Conservation (phyloP, 805 yeast genomes). For the Ogataea paradorogensis region DNA sequence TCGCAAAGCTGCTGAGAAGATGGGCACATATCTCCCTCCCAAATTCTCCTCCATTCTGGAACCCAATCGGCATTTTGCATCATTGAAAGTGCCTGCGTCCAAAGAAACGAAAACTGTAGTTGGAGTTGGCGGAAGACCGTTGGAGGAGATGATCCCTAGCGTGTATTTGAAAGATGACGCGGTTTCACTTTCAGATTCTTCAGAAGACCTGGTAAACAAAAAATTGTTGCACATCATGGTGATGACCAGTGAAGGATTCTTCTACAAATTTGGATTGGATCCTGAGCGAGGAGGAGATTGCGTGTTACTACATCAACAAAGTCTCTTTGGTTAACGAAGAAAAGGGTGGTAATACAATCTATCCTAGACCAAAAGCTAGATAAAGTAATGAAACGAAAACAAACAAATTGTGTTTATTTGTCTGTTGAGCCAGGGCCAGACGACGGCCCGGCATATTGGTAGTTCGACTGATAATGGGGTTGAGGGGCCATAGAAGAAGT, state of each 20-base stretch:
- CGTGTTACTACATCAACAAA: constrained; percentile 61
- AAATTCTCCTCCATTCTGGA: constrained; percentile 84
- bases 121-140: constrained; percentile 41
- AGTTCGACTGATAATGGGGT: constrained; percentile 18
- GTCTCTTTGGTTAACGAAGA: constrained; percentile 15
- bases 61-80: constrained; percentile 92
- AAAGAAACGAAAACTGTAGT: constrained; percentile 46
- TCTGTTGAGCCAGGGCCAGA: constrained; percentile 9
- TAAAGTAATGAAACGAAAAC: constrained; percentile 1
- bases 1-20: constrained; percentile 77
- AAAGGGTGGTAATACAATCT: constrained; percentile 11
- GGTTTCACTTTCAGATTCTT: constrained; percentile 16
- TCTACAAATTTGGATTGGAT: constrained; percentile 81
- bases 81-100: constrained; percentile 45
- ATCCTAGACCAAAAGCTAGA: constrained; percentile 8
- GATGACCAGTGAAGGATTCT: constrained; percentile 82
- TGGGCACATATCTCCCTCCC: constrained; percentile 86
- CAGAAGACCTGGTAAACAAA: constrained; percentile 22
- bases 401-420: constrained; percentile 3
- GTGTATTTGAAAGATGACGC: constrained; percentile 20
- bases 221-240: constrained; percentile 60
- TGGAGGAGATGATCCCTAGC: constrained; percentile 25
- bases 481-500: constrained; percentile 11
- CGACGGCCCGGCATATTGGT: constrained; percentile 15
- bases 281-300: constrained; percentile 95